phyloP scores from a whole-genome alignment of 148 eudicot genomes.

The Chenopodium suecicum region DNA sequence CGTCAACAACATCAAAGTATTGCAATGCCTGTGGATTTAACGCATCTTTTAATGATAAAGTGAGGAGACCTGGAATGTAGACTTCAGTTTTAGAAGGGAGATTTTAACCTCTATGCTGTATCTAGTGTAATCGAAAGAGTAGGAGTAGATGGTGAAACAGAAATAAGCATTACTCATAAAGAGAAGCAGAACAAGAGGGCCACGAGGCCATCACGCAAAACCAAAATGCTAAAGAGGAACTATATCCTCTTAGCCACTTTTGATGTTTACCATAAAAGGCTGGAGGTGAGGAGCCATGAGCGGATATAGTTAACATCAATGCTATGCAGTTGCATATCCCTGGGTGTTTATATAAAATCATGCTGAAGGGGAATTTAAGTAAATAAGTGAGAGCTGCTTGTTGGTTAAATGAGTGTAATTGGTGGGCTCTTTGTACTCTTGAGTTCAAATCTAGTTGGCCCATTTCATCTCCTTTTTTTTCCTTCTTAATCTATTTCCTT shows the following conservation, averaged over 20 bases:
- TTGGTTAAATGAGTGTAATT: too few relatives aligned
- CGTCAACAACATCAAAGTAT: not conserved
- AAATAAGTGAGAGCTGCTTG: too few relatives aligned
- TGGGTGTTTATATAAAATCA: too few relatives aligned
- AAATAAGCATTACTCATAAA: not conserved
- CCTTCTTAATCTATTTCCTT: too few relatives aligned
- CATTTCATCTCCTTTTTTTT: too few relatives aligned
- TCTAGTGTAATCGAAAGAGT: not conserved
- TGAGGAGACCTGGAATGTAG: not conserved
- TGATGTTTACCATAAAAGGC: not conserved
- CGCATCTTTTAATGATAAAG: not conserved
- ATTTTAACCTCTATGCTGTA: not conserved
- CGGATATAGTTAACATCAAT: too few relatives aligned
- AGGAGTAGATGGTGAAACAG: not conserved
- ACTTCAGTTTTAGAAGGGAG: not conserved
- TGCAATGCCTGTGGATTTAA: not conserved
- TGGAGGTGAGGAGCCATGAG: too few relatives aligned
- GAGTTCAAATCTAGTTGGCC: too few relatives aligned
- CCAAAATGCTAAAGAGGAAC: not conserved
- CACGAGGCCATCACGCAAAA: not conserved
- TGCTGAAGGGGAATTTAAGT: too few relatives aligned
- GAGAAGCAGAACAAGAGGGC: not conserved
- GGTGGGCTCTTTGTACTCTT: too few relatives aligned
- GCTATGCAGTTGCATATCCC: too few relatives aligned
- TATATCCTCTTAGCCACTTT: not conserved